Percentiles rank a stretch among this genome's conserved stretches.
These are phyloP conservation scores for Mortierella sp. DNA, from an alignment of 371 early-diverging fungal genomes.

Conservation along the genomic window DNA sequence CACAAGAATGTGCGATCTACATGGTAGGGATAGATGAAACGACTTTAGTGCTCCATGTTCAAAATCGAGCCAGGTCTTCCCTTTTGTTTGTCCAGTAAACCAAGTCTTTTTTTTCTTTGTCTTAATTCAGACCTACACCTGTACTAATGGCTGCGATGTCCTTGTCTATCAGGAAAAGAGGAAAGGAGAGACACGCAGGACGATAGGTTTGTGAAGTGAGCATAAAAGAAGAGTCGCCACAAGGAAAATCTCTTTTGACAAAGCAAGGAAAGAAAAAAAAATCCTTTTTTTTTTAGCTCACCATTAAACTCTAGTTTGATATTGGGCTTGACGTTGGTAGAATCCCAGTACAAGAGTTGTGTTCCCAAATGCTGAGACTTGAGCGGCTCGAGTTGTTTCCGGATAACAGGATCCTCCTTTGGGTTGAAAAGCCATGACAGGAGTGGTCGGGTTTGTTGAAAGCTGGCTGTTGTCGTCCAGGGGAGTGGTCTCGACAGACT, in stretches of 20 bases:
- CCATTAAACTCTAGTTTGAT: slow-evolving; percentile 53
- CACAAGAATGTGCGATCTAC: slow-evolving; percentile 50
- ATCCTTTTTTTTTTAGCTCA: background rate
- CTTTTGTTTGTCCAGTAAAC: background rate
- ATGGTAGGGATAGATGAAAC: background rate
- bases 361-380: slow-evolving; percentile 31
- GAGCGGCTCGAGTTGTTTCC: slow-evolving; percentile 35
- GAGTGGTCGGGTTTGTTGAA: slow-evolving; percentile 28
- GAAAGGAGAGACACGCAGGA: background rate
- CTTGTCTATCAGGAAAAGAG: slow-evolving; percentile 15
- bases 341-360: slow-evolving; percentile 48
- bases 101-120: background rate
- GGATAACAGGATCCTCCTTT: slow-evolving; percentile 39
- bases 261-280: background rate
- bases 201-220: background rate
- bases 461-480: too few species aligned
- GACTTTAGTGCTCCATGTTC: too few species aligned
- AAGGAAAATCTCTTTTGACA: background rate
- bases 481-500: too few species aligned
- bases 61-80: background rate
- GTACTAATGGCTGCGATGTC: slow-evolving; percentile 36
- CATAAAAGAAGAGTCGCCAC: background rate
- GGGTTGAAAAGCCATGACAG: slow-evolving; percentile 49
- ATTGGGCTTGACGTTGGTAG: slow-evolving; percentile 39
- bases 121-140: slow-evolving; percentile 29